These are phyloP conservation scores for Entomortierella parvispora DNA, from an alignment of 192 early-diverging fungal species.

Conservation along the genomic window DNA sequence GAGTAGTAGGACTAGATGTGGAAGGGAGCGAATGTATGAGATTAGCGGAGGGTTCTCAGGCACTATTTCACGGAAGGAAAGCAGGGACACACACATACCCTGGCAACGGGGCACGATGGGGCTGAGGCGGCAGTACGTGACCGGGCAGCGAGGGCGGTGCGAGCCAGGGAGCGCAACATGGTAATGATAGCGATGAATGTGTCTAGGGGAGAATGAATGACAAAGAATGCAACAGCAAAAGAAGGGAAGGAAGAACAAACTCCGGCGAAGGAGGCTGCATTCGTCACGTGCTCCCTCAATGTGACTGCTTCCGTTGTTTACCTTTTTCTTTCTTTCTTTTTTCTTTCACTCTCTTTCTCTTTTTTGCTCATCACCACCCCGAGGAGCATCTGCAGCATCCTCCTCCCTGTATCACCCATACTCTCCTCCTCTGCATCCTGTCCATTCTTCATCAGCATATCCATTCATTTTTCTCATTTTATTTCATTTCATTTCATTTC, in stretches of 20 bases:
- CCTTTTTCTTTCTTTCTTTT: too few species aligned
- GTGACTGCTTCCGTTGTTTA: too few species aligned
- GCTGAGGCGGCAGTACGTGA: slow-evolving; percentile 7
- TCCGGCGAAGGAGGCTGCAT: too few species aligned
- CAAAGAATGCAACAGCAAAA: not conserved
- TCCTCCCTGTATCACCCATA: too few species aligned
- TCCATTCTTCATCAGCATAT: not conserved
- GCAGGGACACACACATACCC: slow-evolving; percentile 8
- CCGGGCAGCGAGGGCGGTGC: slow-evolving; percentile 37
- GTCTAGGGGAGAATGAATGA: slow-evolving; percentile 7
- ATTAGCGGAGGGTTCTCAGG: too few species aligned
- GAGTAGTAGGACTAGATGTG: slow-evolving; percentile 27
- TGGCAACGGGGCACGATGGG: slow-evolving; percentile 15
- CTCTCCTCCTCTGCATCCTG: not conserved
- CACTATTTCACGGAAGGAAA: too few species aligned
- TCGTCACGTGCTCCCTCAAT: too few species aligned
- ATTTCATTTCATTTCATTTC: not conserved
- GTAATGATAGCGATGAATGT: not conserved
- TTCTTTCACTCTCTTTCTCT: too few species aligned
- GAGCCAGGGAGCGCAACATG: slow-evolving; percentile 45
- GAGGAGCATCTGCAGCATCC: too few species aligned
- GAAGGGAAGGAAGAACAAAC: not conserved
- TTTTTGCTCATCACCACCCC: too few species aligned
- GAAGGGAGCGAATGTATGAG: too few species aligned
- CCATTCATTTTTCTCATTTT: not conserved